phyloP scores from a whole-genome alignment of 192 early-diverging fungal species.

The Coemansia aciculifera region DNA sequence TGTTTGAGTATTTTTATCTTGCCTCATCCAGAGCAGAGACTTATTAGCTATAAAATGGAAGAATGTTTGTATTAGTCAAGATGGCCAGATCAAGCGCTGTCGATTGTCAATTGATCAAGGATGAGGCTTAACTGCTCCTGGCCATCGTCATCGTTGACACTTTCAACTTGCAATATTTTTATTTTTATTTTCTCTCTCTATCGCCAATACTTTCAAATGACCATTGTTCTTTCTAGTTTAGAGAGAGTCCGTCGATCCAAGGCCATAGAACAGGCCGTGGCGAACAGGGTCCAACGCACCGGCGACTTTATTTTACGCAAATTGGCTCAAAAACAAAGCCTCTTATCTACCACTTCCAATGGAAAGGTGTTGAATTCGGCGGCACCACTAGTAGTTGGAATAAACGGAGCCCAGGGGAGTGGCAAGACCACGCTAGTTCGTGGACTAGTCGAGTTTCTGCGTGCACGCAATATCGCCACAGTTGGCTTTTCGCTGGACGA shows the following conservation, averaged over 20 bases:
- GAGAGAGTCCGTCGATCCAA: constrained; percentile 29
- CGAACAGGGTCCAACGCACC: constrained; percentile 16
- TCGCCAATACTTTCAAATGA: constrained; percentile 15
- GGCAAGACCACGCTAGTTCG: constrained; percentile 66
- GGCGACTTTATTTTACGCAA: constrained; percentile 43
- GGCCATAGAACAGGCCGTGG: constrained; percentile 17
- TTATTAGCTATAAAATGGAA: too few species aligned
- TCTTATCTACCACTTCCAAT: background rate
- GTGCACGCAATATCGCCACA: constrained; percentile 53
- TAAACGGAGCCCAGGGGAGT: constrained; percentile 79
- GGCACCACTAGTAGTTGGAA: constrained; percentile 65
- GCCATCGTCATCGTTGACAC: background rate
- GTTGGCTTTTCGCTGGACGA: constrained; percentile 82
- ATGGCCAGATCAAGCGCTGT: background rate
- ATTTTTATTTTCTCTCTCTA: background rate
- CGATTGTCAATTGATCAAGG: background rate
- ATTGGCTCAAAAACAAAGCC: constrained; percentile 27
- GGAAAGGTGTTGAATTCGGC: background rate
- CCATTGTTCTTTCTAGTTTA: constrained; percentile 30
- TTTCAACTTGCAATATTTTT: background rate
- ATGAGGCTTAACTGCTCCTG: background rate
- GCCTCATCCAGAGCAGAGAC: too few species aligned
- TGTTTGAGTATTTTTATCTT: too few species aligned
- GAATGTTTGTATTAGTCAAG: background rate
- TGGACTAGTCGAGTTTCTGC: constrained; percentile 47